These are phyloP conservation scores for Aspergillus sclerotiicarbonarius DNA, from an alignment of 495 filamentous ascomycete species.

Conservation along the genomic window DNA sequence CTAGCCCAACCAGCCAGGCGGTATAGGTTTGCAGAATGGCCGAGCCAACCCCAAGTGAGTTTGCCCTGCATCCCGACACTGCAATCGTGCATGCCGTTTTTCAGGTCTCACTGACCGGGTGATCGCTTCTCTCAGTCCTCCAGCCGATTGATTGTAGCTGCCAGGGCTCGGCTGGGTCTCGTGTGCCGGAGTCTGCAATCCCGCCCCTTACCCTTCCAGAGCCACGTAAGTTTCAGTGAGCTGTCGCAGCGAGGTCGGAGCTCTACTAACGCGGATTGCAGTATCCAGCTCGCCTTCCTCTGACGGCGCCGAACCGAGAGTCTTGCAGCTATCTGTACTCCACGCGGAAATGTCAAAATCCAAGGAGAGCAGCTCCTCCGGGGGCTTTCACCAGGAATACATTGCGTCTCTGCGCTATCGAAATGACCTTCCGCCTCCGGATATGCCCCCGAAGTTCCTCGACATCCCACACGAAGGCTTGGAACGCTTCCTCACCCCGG, in stretches of 20 bases:
- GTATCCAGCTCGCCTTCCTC: conserved; percentile 10
- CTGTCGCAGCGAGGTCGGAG: conserved; percentile 2
- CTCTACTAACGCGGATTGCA: conserved; percentile 12
- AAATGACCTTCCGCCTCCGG: conserved; percentile 89
- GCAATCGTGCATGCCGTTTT: background rate
- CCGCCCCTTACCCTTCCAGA: conserved; percentile 12
- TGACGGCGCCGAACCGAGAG: background rate
- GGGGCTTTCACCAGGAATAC: conserved; percentile 88
- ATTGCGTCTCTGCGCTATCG: conserved; percentile 92
- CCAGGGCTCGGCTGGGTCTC: conserved; percentile 5
- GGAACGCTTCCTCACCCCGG: conserved; percentile 79
- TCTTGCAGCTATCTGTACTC: background rate
- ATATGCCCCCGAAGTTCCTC: conserved; percentile 91
- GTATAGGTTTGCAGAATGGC: conserved; percentile 23
- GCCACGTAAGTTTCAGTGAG: conserved; percentile 11
- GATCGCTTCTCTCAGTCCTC: conserved; percentile 12
- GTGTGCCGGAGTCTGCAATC: conserved; percentile 15
- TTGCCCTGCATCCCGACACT: conserved; percentile 9
- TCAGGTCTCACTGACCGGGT: background rate
- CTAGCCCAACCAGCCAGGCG: conserved; percentile 20
- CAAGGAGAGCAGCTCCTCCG: conserved; percentile 45
- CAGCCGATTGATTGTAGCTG: conserved; percentile 11
- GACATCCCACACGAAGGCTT: conserved; percentile 93
- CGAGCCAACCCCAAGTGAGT: conserved; percentile 22
- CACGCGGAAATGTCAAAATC: conserved; percentile 34